Percentiles rank a stretch among this genome's conserved stretches.
Evolutionary conservation across 2,329 filamentous ascomycete species (phyloP).

Genomic region (Sclerotinia glacialis): DNA sequence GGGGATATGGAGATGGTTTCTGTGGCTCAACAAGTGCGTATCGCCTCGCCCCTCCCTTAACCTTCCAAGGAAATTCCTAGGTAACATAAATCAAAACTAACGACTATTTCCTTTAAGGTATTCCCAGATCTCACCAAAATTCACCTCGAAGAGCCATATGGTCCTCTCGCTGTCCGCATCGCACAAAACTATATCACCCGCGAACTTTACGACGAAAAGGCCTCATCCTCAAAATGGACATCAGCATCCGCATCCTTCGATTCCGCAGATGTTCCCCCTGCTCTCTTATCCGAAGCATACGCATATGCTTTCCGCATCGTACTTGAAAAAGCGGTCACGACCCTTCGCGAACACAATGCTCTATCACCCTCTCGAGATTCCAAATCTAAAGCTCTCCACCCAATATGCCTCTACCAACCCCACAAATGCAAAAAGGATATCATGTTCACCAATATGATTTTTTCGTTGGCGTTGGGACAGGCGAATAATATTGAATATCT

Average conservation of each 20-base stretch:
- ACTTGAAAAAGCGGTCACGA: conserved; percentile 23
- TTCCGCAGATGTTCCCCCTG: conserved; percentile 14
- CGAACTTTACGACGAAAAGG: conserved; percentile 21
- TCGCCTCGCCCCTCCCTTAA: neutral
- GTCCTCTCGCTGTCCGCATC: conserved; percentile 25
- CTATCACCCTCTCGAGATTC: neutral
- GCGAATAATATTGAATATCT: conserved; percentile 40
- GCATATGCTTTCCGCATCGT: conserved; percentile 24
- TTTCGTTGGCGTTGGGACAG: conserved; percentile 39
- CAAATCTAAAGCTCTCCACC: conserved; percentile 10
- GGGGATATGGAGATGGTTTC: conserved; percentile 29
- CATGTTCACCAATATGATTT: conserved; percentile 42
- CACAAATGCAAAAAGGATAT: conserved; percentile 43
- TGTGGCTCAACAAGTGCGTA: conserved; percentile 25
- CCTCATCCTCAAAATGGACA: conserved; percentile 13
- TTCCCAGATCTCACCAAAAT: conserved; percentile 26
- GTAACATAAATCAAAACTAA: conserved; percentile 7
- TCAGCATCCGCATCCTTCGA: neutral
- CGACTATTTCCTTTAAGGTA: conserved; percentile 11
- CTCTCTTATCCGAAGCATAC: conserved; percentile 23
- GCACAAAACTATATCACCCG: conserved; percentile 25
- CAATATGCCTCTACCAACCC: conserved; percentile 40
- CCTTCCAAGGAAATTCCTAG: neutral
- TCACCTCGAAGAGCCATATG: conserved; percentile 26
- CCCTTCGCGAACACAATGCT: conserved; percentile 23